Conservation (phyloP, 1,284 basidiomycete genomes). For the Apiotrichum laibachii region DNA sequence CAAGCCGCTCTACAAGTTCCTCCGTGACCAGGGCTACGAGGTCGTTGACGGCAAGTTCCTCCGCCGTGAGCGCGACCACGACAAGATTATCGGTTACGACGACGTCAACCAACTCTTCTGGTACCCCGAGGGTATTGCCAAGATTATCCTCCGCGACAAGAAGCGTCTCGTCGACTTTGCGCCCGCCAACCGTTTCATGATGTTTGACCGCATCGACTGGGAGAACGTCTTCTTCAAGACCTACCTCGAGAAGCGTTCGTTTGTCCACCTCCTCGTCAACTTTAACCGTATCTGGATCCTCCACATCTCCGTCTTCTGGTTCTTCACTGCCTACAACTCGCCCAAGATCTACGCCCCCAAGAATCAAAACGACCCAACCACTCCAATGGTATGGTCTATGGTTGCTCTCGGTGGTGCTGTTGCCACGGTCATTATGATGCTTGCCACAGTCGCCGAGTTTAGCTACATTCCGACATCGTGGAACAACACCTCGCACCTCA, state of each 20-base stretch:
- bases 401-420: constrained; percentile 87
- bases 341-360: constrained; percentile 73
- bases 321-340: constrained; percentile 91
- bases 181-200: constrained; percentile 87
- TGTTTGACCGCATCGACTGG: constrained; percentile 93
- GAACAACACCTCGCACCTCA: constrained; percentile 93
- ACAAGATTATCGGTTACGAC: constrained; percentile 95
- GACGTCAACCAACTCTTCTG: constrained; percentile 99
- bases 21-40: constrained; percentile 97
- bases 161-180: constrained; percentile 84
- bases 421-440: constrained; percentile 86
- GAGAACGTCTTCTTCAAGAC: constrained; percentile 94
- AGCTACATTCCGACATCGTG: constrained; percentile 93
- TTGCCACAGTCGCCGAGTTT: constrained; percentile 87
- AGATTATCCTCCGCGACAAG: constrained; percentile 86
- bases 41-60: constrained; percentile 95
- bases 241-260: constrained; percentile 90
- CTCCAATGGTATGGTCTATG: constrained; percentile 72
- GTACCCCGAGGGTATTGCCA: constrained; percentile 97
- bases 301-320: constrained; percentile 88
- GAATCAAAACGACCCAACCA: constrained; percentile 50
- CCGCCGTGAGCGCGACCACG: constrained; percentile 86
- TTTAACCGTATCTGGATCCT: constrained; percentile 98
- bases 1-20: constrained; percentile 95
- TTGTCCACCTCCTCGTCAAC: constrained; percentile 91